Base-by-base conservation (phyloP, 371 early-diverging fungal genomes). In the Capniomyces stellatus region DNA sequence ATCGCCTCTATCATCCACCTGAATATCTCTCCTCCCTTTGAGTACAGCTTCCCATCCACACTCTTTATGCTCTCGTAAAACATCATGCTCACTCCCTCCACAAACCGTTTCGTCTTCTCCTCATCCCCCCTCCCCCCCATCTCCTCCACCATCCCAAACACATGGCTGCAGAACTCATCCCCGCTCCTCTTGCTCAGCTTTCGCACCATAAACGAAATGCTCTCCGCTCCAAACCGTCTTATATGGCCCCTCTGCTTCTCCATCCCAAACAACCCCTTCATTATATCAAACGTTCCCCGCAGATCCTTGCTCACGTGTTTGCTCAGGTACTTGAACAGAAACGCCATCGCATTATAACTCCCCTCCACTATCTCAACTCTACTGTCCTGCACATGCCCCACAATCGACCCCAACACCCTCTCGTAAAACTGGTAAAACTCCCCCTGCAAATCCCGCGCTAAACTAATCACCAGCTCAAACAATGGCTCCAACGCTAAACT, bases 391-490 rank as follows among this genome's bases (percentile, higher is more conserved):
- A 87, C 76, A 28, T 89, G 62, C 22, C 75, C 74, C 46, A 79
- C 53, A 22, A 91, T 75, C 6, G 73, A 62, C 1, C 60, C 55
- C 23, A 88, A 57, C 25, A 92, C 56, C 2, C 70, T 57, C 39
- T 73, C 71, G 59, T 86, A 88, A 60, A 82, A 79, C n/a, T 81
- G 79, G 58, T 78, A 82, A 28, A 93, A 81, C 56, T 95, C 96
- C 10, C 82, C 83, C 64, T 87, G 87, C 23, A 97, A 71, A 66
- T 97, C 98, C 58, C 78, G 82, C 8, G 89, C 85, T 28, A 97
- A 69, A 28, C 81, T 76, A 2, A 82, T 79, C 0, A 83, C 72
- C 51, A 93, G 63, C 82, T 83, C 78, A 51, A 89, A 61, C 3
- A 87, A 54, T 12, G 89, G 86, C 57, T 87, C 87, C 41, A 77